These are phyloP conservation scores for Candida manassasensis DNA, from an alignment of 805 yeast species.

Conservation along the genomic window DNA sequence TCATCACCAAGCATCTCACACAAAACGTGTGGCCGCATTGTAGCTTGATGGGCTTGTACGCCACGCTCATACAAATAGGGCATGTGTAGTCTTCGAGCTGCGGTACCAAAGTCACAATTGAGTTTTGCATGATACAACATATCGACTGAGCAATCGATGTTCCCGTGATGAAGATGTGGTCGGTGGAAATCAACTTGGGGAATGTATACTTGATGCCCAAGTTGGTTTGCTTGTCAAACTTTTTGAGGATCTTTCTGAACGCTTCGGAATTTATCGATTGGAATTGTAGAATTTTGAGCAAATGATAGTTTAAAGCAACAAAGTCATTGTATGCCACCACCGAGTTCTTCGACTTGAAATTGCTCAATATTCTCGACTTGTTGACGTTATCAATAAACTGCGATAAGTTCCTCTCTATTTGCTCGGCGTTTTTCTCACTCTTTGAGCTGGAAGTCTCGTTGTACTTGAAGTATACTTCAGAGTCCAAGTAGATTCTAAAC, in stretches of 20 bases:
- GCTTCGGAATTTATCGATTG: slow-evolving; percentile 62
- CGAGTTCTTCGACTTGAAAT: slow-evolving; percentile 46
- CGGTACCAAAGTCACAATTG: slow-evolving; percentile 56
- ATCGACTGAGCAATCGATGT: slow-evolving; percentile 49
- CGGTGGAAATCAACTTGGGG: slow-evolving; percentile 40
- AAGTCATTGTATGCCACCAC: slow-evolving; percentile 45
- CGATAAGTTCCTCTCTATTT: slow-evolving; percentile 41
- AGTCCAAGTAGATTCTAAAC: slow-evolving; percentile 60
- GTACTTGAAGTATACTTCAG: slow-evolving; percentile 57
- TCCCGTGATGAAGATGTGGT: slow-evolving; percentile 42
- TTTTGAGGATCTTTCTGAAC: slow-evolving; percentile 62
- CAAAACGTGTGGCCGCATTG: slow-evolving; percentile 68
- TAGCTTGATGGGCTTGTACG: slow-evolving; percentile 66
- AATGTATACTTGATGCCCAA: slow-evolving; percentile 43
- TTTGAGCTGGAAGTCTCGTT: slow-evolving; percentile 39
- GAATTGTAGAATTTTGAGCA: slow-evolving; percentile 54
- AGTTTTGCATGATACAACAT: slow-evolving; percentile 51
- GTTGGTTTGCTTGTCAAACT: slow-evolving; percentile 69
- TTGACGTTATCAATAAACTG: slow-evolving; percentile 39
- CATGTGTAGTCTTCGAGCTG: slow-evolving; percentile 74
- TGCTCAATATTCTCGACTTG: slow-evolving; percentile 28
- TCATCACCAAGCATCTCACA: slow-evolving; percentile 63
- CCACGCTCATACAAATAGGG: slow-evolving; percentile 66
- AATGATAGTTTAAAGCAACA: slow-evolving; percentile 46
- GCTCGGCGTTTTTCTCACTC: slow-evolving; percentile 42